These are phyloP conservation scores for Plenodomus tracheiphilus DNA, from an alignment of 2,329 filamentous ascomycete genomes.

Conservation along the genomic window DNA sequence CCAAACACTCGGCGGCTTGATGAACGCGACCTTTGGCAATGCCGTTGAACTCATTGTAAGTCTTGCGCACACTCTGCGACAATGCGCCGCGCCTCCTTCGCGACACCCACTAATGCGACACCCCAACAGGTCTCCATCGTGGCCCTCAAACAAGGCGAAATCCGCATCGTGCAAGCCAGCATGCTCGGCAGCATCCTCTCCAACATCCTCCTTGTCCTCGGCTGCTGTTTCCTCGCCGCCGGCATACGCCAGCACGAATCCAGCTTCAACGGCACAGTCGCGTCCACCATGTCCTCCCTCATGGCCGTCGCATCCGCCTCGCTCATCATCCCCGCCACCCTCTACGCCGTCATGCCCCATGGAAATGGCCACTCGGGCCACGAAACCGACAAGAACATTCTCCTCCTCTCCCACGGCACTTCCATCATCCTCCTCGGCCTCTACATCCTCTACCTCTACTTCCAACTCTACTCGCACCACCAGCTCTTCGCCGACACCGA, in stretches of 20 bases:
- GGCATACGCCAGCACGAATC: slow-evolving; percentile 51
- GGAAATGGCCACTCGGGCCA: slow-evolving; percentile 42
- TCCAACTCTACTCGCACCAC: slow-evolving; percentile 57
- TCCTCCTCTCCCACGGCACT: slow-evolving; percentile 57
- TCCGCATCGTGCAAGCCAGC: slow-evolving; percentile 94
- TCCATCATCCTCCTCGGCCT: slow-evolving; percentile 58
- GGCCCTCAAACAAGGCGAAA: slow-evolving; percentile 80
- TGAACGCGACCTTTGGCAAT: slow-evolving; percentile 80
- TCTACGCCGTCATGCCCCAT: slow-evolving; percentile 52
- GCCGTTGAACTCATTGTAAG: slow-evolving; percentile 75
- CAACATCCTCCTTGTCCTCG: slow-evolving; percentile 78
- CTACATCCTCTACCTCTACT: slow-evolving; percentile 59
- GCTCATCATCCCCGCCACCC: slow-evolving; percentile 57
- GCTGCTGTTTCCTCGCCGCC: slow-evolving; percentile 58
- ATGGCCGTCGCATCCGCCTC: slow-evolving; percentile 61
- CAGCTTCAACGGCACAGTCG: slow-evolving; percentile 72
- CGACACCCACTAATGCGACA: slow-evolving; percentile 3
- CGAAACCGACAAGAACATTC: slow-evolving; percentile 51
- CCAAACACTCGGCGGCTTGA: slow-evolving; percentile 71
- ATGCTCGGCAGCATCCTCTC: slow-evolving; percentile 97
- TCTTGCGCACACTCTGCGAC: neutral
- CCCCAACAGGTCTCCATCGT: slow-evolving; percentile 83
- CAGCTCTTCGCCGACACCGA: slow-evolving; percentile 51
- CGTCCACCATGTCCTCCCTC: slow-evolving; percentile 71
- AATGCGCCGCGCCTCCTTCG: neutral